Base-by-base conservation (phyloP, 2,329 filamentous ascomycete genomes). In the Herpotrichia juniperi region DNA sequence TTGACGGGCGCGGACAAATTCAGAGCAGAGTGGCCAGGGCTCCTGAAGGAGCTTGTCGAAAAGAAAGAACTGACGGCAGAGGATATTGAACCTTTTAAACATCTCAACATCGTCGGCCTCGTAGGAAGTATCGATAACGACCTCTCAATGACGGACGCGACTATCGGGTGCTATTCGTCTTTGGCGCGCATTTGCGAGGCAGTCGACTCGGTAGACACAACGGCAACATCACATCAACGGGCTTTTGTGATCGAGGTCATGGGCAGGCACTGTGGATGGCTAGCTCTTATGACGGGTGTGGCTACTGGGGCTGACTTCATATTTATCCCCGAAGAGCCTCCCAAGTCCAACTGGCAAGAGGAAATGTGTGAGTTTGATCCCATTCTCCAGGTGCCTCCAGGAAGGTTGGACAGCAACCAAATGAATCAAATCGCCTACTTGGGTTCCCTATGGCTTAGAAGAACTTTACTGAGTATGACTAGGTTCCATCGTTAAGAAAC, bases 41-140 rank as follows among this genome's bases (percentile, higher is more conserved):
- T 99, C 58, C 75, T 99, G 53, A 80, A 90, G 46, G 94, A 99
- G 79, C 83, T 99, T 56, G 89, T 97, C 30, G 71, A 84, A 44
- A 89, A 77, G 2, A 86, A 87, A 47, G 83, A 93, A 67, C 81
- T 97, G 64, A 87, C 85, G 6, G 67, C 79, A 37, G 83, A 88
- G 50, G 88, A 96, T 71, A 78, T 91, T 53, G 80, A 85, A 40
- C 89, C 90, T 1, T 96, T 91, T 81, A 83, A 84, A 67, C 87
- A 96, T 63, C 84, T 99, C 69, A 99, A 97, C 76, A 96, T 99
- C 62, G 93, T 97, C 48, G 94, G 94, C 42, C 81, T 97, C 46
- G 94, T 99, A 24, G 94, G 94, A 51, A 96, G 92, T 48, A 99
- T 99, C 69, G 94, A 99, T 81, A 99, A 99, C 72, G 94, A 99